Evolutionary conservation across 805 yeast genomes (phyloP).

Genomic region (Metschnikowia shivogae): DNA sequence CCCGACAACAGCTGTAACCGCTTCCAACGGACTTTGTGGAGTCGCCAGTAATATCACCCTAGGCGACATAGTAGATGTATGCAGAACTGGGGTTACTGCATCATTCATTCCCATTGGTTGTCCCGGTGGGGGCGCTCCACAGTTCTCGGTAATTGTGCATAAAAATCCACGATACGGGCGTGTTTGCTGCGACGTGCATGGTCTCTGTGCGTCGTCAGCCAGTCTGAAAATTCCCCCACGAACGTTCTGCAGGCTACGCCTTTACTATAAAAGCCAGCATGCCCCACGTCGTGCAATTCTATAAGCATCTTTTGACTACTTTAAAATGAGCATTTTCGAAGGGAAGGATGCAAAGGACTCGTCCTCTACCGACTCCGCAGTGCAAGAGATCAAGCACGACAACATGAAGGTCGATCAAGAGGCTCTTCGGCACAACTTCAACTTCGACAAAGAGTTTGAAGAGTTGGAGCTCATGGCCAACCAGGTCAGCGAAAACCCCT

Average conservation of each 20-base stretch:
- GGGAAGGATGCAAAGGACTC: constrained; percentile 15
- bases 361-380: constrained; percentile 17
- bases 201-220: not conserved
- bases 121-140: constrained; percentile 5
- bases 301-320: not conserved
- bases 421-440: constrained; percentile 28
- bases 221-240: not conserved
- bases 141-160: not conserved
- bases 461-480: constrained; percentile 31
- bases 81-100: not conserved
- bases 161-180: constrained; percentile 3
- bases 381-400: constrained; percentile 17
- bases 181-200: constrained; percentile 1
- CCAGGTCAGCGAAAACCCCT: constrained; percentile 25
- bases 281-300: not conserved
- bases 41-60: not conserved
- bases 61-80: not conserved
- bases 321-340: constrained; percentile 18
- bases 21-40: too few relatives aligned
- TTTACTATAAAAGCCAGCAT: not conserved
- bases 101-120: not conserved
- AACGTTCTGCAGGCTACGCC: not conserved
- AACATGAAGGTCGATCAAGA: constrained; percentile 23
- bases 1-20: too few relatives aligned
- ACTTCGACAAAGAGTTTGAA: constrained; percentile 33